Base-by-base conservation (phyloP, 2,329 filamentous ascomycete genomes). In the Talaromyces sp. region DNA sequence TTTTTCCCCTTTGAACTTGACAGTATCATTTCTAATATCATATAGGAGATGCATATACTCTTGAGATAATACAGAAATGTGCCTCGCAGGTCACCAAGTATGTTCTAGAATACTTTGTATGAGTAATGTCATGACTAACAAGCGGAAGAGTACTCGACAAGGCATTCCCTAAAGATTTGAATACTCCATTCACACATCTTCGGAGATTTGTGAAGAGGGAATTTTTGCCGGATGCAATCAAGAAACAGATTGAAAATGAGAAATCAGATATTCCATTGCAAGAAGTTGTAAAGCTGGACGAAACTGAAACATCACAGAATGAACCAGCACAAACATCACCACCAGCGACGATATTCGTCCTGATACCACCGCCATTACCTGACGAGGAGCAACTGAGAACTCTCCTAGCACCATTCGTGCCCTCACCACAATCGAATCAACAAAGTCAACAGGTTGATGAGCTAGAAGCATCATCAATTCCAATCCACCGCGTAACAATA, bases 41-140 rank as follows among this genome's bases (percentile, higher is more conserved):
- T 25, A 7, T 22, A 82, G 80, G 69, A 35, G 75, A 80, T 60
- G 80, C 80, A 15, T 80, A 79, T 62, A 77, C 79, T 57, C 76
- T 77, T 22, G 79, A 81, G 70, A 77, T 82, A 64, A 77, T 79
- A 50, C 72, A 79, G 54, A 81, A 79, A 70, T 72, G 73, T 61
- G 79, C 80, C 10, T 78, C 78, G 19, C 79, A 78, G 67, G 78
- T 80, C 54, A 71, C 79, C 60, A 79, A 81, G 80, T 81, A 69
- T 65, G 75, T 19, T 22, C 13, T 22, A 7, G 5, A 35, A 9
- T 2, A 6, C 9, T 19, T 19, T 19, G 13, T 33, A 52, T n/a
- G 25, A 17, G 25, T 17, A n/a, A 54, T 31, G 11, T 33, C 7
- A 7, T 39, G 8, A 43, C 45, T 59, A 22, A 58, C 27, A 37